Evolutionary conservation across 1,284 basidiomycete species (phyloP), one percentile per base, ranked within the genome.

Genomic region (Coriolopsis trogii): DNA sequence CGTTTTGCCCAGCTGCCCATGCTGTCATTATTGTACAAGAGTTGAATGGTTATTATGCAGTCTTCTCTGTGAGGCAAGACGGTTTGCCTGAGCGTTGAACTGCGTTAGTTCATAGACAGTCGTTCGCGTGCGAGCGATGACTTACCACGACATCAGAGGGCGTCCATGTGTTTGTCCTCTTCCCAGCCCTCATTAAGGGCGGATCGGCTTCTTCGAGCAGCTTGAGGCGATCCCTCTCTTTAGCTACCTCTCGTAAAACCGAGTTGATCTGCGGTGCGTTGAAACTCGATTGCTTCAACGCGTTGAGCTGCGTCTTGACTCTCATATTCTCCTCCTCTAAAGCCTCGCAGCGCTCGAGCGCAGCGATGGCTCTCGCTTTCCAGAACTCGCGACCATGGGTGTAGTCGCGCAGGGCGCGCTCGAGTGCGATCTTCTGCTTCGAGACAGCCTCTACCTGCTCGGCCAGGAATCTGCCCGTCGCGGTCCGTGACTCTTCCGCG

Each of bases 291-390:
- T 48, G 42, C 36, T 52, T 46, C 7, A 56, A 33, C 12, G 40
- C 24, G 10, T 25, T 41, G n/a, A 59, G 49, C 24, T 54, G 37
- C 15, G 49, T 40, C 52, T 59, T 59, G 25, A 59, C 52, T 28
- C 25, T 36, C 30, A 50, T 8, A 34, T 59, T 59, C 52, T 56
- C 58, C 31, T 45, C 49, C 43, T 56, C 58, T 6, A 59, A 47
- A 9, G 28, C 38, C 44, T 56, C 58, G 42, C 58, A 56, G 12
- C 47, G 49, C 25, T 43, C 40, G 16, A 56, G 41, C 4, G 49
- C 52, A 2, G 54, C 49, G 21, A 46, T 48, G 6, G 51, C 46
- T 33, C 54, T 56, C 40, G 36, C 41, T 41, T 44, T 31, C 51
- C 55, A 59, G 21, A 33, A 29, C 9, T 42, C 45, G 31, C 46